Evolutionary conservation across 2,329 filamentous ascomycete genomes (phyloP).

Genomic region (Eutypa lata): DNA sequence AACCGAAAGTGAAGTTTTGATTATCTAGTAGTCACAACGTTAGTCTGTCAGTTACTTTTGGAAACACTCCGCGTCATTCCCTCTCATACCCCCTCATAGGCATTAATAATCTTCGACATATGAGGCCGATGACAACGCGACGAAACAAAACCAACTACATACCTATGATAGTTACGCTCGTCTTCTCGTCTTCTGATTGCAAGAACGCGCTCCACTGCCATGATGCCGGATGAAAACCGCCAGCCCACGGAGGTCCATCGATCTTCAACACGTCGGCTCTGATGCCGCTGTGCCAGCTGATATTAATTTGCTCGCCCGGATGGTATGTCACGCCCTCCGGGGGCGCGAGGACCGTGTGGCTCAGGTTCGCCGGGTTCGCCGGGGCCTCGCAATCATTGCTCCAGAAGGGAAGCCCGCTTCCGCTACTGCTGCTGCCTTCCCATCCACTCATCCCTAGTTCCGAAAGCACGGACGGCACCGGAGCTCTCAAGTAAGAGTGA

Average conservation of each 20-base stretch:
- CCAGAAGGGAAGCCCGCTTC: neutral
- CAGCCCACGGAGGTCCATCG: neutral
- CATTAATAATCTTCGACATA: neutral
- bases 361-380: neutral
- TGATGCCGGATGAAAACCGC: neutral
- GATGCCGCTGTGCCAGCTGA: neutral
- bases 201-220: neutral
- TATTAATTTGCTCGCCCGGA: neutral
- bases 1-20: slow-evolving; percentile 1
- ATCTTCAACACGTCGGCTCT: neutral
- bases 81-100: too few relatives aligned
- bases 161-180: neutral
- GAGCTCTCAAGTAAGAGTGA: too few relatives aligned
- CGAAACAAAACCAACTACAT: neutral
- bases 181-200: neutral
- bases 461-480: too few relatives aligned
- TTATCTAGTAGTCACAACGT: neutral
- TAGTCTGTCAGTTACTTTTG: neutral
- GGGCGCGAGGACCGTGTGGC: neutral
- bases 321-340: neutral
- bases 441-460: neutral
- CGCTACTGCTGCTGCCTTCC: neutral
- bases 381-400: neutral
- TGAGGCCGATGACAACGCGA: too few relatives aligned
- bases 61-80: too few relatives aligned